A percentile compares a stretch with the other conserved stretches of the same genome.
Evolutionary conservation across 192 early-diverging fungal species (phyloP).

Genomic region (Entophlyctis helioformis): DNA sequence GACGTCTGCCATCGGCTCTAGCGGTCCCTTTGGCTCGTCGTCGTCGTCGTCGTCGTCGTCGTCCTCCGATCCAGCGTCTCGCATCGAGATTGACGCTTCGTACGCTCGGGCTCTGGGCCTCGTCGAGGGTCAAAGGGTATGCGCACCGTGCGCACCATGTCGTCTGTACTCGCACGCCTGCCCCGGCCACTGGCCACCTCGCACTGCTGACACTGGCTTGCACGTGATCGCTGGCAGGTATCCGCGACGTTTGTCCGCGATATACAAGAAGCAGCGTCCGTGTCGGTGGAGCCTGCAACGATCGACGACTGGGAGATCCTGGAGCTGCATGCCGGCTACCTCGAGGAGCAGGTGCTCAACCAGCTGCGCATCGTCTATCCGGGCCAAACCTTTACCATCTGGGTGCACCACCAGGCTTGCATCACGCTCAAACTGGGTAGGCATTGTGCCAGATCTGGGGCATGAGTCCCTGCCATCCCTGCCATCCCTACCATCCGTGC

Average conservation of each 20-base stretch:
- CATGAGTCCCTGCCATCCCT: background rate
- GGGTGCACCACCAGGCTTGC: constrained; percentile 18
- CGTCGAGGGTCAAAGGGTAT: constrained; percentile 9
- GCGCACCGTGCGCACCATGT: background rate
- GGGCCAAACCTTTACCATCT: constrained; percentile 22
- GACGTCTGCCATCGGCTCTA: no score
- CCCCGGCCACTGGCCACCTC: no score
- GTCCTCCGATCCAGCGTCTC: no score
- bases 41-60: no score
- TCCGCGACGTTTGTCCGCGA: constrained; percentile 8
- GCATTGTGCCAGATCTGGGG: no score
- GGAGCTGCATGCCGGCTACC: constrained; percentile 29
- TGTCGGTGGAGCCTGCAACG: constrained; percentile 29
- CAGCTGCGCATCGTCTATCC: constrained; percentile 26
- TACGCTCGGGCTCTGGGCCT: constrained; percentile 11
- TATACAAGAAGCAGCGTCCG: constrained; percentile 3
- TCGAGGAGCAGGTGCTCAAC: constrained; percentile 31
- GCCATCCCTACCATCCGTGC: no score
- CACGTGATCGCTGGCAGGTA: constrained; percentile 1
- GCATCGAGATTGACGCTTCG: constrained; percentile 16
- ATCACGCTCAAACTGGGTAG: constrained; percentile 19
- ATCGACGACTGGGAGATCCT: constrained; percentile 44
- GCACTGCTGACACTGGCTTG: background rate
- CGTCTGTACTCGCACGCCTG: background rate
- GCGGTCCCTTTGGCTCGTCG: no score